phyloP scores from a whole-genome alignment of 495 filamentous ascomycete species.

The Penicillium macrosclerotiorum region DNA sequence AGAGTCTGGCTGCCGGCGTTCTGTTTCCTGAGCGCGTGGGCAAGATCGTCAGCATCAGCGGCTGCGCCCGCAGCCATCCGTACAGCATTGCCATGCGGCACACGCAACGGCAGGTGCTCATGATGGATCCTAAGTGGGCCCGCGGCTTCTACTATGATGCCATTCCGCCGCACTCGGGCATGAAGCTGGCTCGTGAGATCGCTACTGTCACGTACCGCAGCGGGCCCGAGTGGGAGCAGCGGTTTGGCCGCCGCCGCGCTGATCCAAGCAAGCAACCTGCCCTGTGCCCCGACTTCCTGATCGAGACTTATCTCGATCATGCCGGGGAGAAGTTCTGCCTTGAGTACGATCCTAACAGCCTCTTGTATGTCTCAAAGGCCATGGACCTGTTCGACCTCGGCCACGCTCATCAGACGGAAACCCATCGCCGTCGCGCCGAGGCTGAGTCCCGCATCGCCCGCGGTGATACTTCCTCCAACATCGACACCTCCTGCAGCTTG shows the following conservation, averaged over 20 bases:
- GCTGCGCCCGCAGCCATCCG: slow-evolving; percentile 91
- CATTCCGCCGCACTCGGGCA: slow-evolving; percentile 89
- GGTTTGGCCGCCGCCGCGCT: slow-evolving; percentile 85
- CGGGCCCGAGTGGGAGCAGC: slow-evolving; percentile 95
- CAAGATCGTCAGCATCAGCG: slow-evolving; percentile 84
- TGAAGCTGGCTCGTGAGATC: slow-evolving; percentile 97
- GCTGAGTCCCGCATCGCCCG: slow-evolving; percentile 49
- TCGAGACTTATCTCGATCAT: slow-evolving; percentile 98
- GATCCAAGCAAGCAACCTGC: slow-evolving; percentile 85
- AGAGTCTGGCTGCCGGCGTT: slow-evolving; percentile 87
- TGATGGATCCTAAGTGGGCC: slow-evolving; percentile 98
- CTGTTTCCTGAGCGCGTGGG: slow-evolving; percentile 79
- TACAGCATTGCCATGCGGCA: slow-evolving; percentile 99
- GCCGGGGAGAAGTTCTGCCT: slow-evolving; percentile 98
- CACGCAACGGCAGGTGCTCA: slow-evolving; percentile 93
- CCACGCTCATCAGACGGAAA: slow-evolving; percentile 55
- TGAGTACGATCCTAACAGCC: slow-evolving; percentile 95
- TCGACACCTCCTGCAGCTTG: slow-evolving; percentile 66
- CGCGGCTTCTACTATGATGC: slow-evolving; percentile 93
- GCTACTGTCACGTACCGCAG: slow-evolving; percentile 97
- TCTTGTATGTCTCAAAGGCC: slow-evolving; percentile 95
- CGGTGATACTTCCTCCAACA: slow-evolving; percentile 20
- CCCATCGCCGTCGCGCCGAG: slow-evolving; percentile 45
- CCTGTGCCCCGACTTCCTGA: slow-evolving; percentile 93
- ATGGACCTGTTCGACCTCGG: slow-evolving; percentile 99